These are phyloP conservation scores for Puccinia horiana DNA, from an alignment of 1,284 basidiomycete genomes.

Conservation along the genomic window DNA sequence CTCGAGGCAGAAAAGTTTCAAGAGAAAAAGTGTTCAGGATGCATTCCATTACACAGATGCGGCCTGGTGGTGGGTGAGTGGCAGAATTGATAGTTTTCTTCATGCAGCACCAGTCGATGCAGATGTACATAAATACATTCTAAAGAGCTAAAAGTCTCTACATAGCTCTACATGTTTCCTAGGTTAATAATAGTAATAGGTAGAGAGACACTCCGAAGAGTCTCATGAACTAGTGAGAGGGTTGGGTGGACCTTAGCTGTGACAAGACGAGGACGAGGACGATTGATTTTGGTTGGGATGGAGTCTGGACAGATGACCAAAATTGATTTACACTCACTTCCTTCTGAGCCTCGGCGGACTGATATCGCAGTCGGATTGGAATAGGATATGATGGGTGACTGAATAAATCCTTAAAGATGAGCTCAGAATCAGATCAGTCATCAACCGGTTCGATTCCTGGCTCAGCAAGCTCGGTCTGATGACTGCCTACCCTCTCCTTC, in stretches of 20 bases:
- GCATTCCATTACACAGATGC: not conserved
- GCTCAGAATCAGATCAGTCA: not conserved
- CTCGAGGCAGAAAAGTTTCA: not conserved
- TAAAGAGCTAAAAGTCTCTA: not conserved
- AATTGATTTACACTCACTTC: slow-evolving; percentile 1
- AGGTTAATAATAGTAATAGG: not conserved
- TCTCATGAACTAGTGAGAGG: not conserved
- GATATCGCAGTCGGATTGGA: not conserved
- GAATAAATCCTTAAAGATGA: too few relatives aligned
- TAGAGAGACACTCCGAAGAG: not conserved
- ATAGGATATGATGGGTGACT: not conserved
- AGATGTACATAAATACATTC: not conserved
- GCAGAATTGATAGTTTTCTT: not conserved
- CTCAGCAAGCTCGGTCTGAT: not conserved
- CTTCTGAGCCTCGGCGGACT: not conserved
- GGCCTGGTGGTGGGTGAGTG: not conserved
- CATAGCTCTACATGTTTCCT: not conserved
- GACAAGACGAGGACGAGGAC: not conserved
- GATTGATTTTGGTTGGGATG: not conserved
- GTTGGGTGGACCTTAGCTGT: not conserved
- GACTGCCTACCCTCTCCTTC: not conserved
- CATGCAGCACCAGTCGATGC: slow-evolving; percentile 1
- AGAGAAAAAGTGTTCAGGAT: not conserved
- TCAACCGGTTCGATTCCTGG: not conserved
- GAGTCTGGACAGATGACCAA: not conserved